Evolutionary conservation across 306 rosid genomes (phyloP), one percentile per base, ranked within the genome.

Genomic region (Castanea mollissima): DNA sequence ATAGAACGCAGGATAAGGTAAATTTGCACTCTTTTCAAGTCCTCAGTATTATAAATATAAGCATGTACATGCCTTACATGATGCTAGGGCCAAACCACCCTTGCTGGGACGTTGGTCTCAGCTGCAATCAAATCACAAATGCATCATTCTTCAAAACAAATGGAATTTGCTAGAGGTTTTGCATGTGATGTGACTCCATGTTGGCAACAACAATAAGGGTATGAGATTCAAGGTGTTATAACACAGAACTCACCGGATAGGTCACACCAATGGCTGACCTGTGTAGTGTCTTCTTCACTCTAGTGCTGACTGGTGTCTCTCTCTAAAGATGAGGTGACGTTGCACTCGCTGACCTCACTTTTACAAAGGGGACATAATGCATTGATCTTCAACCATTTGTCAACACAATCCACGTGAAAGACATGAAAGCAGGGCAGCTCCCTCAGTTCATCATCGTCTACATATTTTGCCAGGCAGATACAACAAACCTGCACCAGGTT

Each of bases 331-430:
- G 85, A 73, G 27, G 25, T 60, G 27, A 69, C 63, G 23, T 75
- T 79, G 67, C 81, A 70, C 57, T 71, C 85, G 7, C 89, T 88
- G 34, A 85, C 88, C 78, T 85, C 94, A 25, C 69, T 81, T 82
- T 91, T 88, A 86, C 97, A 91, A 46, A 91, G 92, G 27, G 97
- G 97, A 23, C 97, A 91, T 0, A 85, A 82, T n/a, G 92, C 91
- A 68, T 90, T 91, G 83, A 91, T 89, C 86, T 92, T 92, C 60
- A 90, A 85, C 94, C 94, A 92, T 88, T 88, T 89, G 84, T 91
- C 96, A 8, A 91, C 89, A 67, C 96, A 91, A 35, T 69, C 89
- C 3, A 89, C 83, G 7, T 91, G 96, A 41, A 91, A 91, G 79
- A 91, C 89, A 74, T 91, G 96, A 56, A 56, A n/a, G 83, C 96